Evolutionary conservation across 768 basidiomycete genomes (phyloP), one percentile per base, ranked within the genome.

Genomic region (Mycena leptocephala): DNA sequence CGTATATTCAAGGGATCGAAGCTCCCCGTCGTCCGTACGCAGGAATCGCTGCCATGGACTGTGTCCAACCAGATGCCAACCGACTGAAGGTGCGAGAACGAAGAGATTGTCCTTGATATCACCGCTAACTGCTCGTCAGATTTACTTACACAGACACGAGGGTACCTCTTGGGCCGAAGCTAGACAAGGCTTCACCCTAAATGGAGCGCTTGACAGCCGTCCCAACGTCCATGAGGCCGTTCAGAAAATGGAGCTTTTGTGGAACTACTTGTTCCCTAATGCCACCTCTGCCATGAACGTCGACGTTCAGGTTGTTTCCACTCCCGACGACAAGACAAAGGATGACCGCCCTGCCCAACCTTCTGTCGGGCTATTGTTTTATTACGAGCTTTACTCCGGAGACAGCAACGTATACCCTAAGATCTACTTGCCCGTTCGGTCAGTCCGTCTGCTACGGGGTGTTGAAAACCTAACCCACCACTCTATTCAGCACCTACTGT

Each of bases 351-450:
- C 71, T 35, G 73, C 70, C 4, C 81, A 83, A 32, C 84, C 83
- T 58, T 82, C 83, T 37, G 75, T 80, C 14, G 77, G 80, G 14
- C 74, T 84, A 16, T 72, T 85, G 5, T 85, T 81, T 64, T 85
- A 85, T 67, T 85, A 83, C 61, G 83, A 82, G 14, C 75, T 85
- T 0, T 76, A 81, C 66, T 81, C 84, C 41, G 81, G 81, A 1
- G 80, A 77, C 32, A 76, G 79, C 39, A 80, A 79, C 53, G 79
- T 84, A 8, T 80, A 82, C 35, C 84, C 84, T 6, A 85, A 85
- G 69, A 77, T 85, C 16, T 85, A 85, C 59, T 67, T 85, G 28
- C 84, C 84, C 22, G 83, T 84, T 56, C 77, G 81, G 84, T 85
- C 32, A 63, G 84, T 82, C 30, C 14, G 32, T 61, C 20, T 16